A percentile compares a stretch with the other conserved stretches of the same genome.
Conservation (phyloP, 495 filamentous ascomycete species). For the Aspergillus biplanus region DNA sequence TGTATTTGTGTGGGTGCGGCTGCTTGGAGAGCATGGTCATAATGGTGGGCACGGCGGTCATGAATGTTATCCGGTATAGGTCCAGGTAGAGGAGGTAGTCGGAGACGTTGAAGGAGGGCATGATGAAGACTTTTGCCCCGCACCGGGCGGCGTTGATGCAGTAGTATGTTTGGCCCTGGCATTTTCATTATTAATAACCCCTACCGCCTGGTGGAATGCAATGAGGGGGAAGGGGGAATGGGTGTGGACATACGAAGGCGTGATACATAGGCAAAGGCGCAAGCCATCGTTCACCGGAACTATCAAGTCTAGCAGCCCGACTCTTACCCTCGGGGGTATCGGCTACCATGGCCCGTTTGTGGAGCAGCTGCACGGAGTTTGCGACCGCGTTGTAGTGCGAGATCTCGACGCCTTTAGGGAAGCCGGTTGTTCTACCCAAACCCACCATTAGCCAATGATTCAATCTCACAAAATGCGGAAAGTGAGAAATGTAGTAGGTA, state of each 20-base stretch:
- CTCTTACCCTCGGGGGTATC: not conserved
- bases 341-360: constrained; percentile 4
- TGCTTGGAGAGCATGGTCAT: constrained; percentile 13
- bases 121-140: constrained; percentile 19
- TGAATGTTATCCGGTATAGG: constrained; percentile 18
- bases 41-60: constrained; percentile 13
- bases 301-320: constrained; percentile 7
- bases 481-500: not conserved
- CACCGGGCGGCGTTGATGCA: constrained; percentile 18
- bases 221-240: not conserved
- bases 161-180: constrained; percentile 19
- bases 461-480: not conserved
- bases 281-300: constrained; percentile 13
- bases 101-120: constrained; percentile 8
- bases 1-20: not conserved
- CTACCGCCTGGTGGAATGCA: not conserved
- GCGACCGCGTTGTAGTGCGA: constrained; percentile 19
- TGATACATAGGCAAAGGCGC: constrained; percentile 15
- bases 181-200: not conserved
- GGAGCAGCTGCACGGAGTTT: constrained; percentile 13
- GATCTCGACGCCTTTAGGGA: constrained; percentile 19
- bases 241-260: constrained; percentile 8
- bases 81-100: constrained; percentile 16
- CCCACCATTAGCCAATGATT: not conserved
- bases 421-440: constrained; percentile 17